Base-by-base conservation (phyloP, 306 rosid genomes). In the Vachellia collinsii region DNA sequence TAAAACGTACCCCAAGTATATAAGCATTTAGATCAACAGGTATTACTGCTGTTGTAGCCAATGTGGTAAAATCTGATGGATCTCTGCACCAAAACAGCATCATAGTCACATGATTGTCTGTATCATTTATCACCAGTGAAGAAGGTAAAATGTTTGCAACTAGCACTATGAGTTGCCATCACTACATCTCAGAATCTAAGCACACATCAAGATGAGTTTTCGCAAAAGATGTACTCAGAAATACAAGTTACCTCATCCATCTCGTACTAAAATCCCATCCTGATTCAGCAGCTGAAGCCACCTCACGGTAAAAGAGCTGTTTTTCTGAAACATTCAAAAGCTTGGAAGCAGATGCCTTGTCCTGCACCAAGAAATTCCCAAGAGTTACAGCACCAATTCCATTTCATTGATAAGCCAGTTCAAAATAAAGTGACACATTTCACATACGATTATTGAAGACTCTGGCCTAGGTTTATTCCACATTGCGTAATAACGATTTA, bases 261-360 rank as follows among this genome's bases (percentile, higher is more conserved):
- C 99, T 86, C 69, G 97, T 77, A 87, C 98, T 93, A 81, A 95
- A 95, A 81, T 95, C 98, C 98, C 98, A 93, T 84, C 99, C 98
- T 5, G 98, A 90, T 85, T 95, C 99, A 3, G 96, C 98, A 22
- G 98, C 53, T 47, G 99, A 91, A 5, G 99, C 97, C 50, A 93
- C 62, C 34, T 90, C 93, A n/a, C 80, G 92, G 88, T 89, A 95
- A 80, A 93, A 88, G 6, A 80, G 84, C 75, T 85, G 71, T 82
- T 91, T 93, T 75, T 87, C 93, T 9, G 88, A 63, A 74, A 36
- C 67, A 76, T 72, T 81, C 22, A 67, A n/a, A 73, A 95, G 83
- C 37, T 89, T 93, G 75, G 97, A 95, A 81, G 96, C 97, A 75
- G 79, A 72, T 76, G 79, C 84, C 86, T 77, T 77, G 89, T 95